A percentile compares a stretch with the other conserved stretches of the same genome.
Conservation (phyloP, 345 rosid species). For the Stellera chamaejasme region DNA sequence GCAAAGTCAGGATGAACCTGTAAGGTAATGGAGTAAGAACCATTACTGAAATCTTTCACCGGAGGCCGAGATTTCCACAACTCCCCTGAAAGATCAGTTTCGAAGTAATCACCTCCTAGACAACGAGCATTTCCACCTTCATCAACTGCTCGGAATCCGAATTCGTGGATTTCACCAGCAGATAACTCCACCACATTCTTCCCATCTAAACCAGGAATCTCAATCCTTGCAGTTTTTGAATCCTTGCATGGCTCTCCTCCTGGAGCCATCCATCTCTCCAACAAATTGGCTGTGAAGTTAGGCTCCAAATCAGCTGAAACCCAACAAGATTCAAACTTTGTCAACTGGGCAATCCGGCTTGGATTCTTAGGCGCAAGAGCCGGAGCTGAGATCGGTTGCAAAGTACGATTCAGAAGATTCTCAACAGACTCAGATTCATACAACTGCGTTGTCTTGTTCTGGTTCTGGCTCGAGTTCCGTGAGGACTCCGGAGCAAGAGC, state of each 20-base stretch:
- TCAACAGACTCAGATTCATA: background rate
- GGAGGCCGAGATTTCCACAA: slow-evolving; percentile 51
- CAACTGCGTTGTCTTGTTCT: background rate
- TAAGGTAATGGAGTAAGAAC: slow-evolving; percentile 37
- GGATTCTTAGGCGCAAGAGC: too few relatives aligned
- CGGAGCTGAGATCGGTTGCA: too few relatives aligned
- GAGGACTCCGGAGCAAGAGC: background rate
- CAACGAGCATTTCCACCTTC: slow-evolving; percentile 41
- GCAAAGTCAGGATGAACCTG: slow-evolving; percentile 62
- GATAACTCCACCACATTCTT: slow-evolving; percentile 37
- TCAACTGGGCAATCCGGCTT: too few relatives aligned
- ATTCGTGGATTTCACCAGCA: slow-evolving; percentile 54
- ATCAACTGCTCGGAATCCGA: slow-evolving; percentile 51
- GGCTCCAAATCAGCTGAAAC: slow-evolving; percentile 35
- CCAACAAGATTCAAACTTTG: slow-evolving; percentile 25
- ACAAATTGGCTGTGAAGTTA: slow-evolving; percentile 37
- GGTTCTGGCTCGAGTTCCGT: slow-evolving; percentile 9
- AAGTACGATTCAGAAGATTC: too few relatives aligned
- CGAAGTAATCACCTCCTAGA: slow-evolving; percentile 52
- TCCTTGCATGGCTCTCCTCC: slow-evolving; percentile 61
- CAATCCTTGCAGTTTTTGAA: slow-evolving; percentile 40
- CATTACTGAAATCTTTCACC: slow-evolving; percentile 48
- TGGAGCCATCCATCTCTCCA: slow-evolving; percentile 51
- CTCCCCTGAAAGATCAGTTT: slow-evolving; percentile 53
- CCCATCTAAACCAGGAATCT: slow-evolving; percentile 46